These are phyloP conservation scores for Novakomyces olei DNA, from an alignment of 805 yeast species.

Conservation along the genomic window DNA sequence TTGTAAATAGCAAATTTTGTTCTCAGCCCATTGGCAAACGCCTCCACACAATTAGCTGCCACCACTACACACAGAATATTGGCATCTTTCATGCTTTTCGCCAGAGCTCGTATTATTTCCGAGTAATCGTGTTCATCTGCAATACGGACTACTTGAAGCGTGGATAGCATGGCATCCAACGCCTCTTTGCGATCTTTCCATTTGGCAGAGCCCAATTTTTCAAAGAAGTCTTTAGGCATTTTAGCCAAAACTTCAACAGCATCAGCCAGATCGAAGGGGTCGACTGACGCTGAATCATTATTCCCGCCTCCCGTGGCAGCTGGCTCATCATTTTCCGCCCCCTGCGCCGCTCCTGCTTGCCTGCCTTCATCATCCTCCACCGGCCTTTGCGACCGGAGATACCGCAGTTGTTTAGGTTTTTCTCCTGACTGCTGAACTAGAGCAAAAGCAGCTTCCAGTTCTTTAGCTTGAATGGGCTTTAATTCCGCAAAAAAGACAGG, in stretches of 20 bases:
- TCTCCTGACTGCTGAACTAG: conserved; percentile 20
- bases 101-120: conserved; percentile 36
- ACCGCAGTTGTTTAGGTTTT: conserved; percentile 27
- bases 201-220: conserved; percentile 34
- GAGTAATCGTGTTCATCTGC: conserved; percentile 40
- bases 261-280: conserved; percentile 49
- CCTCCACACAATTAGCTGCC: conserved; percentile 20
- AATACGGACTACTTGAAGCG: conserved; percentile 28
- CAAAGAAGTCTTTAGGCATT: conserved; percentile 39
- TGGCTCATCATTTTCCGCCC: conserved; percentile 6
- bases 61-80: conserved; percentile 25
- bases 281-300: conserved; percentile 23
- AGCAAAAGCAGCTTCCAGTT: conserved; percentile 46
- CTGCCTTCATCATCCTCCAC: conserved; percentile 12
- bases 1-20: conserved; percentile 33
- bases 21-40: conserved; percentile 41
- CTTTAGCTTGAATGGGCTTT: conserved; percentile 84
- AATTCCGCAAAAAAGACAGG: conserved; percentile 40
- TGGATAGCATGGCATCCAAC: conserved; percentile 31
- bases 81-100: conserved; percentile 66
- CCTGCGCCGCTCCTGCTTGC: conserved; percentile 11
- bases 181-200: conserved; percentile 91
- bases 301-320: conserved; percentile 13
- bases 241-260: conserved; percentile 45
- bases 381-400: conserved; percentile 31